A percentile compares a stretch with the other conserved stretches of the same genome.
Evolutionary conservation across 345 rosid genomes (phyloP).

Genomic region (Hibiscus trionum): DNA sequence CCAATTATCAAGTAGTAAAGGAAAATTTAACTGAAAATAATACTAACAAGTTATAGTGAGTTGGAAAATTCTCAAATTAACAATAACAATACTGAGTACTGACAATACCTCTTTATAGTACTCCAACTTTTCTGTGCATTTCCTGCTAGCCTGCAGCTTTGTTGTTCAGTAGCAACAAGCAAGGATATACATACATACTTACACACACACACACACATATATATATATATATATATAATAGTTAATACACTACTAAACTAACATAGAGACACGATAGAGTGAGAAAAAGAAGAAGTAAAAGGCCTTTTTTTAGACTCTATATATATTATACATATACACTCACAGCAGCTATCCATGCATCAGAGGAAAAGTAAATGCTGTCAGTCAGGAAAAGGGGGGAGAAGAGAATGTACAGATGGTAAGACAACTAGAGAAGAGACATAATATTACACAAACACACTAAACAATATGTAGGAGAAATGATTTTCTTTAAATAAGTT

Average conservation of each 20-base stretch:
- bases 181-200: not conserved
- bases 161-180: constrained; percentile 32
- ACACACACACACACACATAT: no score
- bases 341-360: constrained; percentile 1
- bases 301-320: not conserved
- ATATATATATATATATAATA: not conserved
- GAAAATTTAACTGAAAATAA: constrained; percentile 9
- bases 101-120: constrained; percentile 36
- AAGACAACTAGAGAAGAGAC: constrained; percentile 14
- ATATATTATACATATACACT: not conserved
- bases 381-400: constrained; percentile 1
- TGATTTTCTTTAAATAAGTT: not conserved
- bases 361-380: constrained; percentile 1
- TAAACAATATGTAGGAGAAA: constrained; percentile 22
- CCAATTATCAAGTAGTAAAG: constrained; percentile 14
- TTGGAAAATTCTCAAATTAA: constrained; percentile 15
- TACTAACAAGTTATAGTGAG: not conserved
- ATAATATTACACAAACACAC: constrained; percentile 3
- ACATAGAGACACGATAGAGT: constrained; percentile 26
- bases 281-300: constrained; percentile 15
- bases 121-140: constrained; percentile 36
- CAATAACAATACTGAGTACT: constrained; percentile 29
- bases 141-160: constrained; percentile 36
- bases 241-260: constrained; percentile 22
- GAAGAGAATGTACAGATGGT: constrained; percentile 11